Evolutionary conservation across 805 yeast genomes (phyloP).

Genomic region (Wickerhamomyces queroliae): DNA sequence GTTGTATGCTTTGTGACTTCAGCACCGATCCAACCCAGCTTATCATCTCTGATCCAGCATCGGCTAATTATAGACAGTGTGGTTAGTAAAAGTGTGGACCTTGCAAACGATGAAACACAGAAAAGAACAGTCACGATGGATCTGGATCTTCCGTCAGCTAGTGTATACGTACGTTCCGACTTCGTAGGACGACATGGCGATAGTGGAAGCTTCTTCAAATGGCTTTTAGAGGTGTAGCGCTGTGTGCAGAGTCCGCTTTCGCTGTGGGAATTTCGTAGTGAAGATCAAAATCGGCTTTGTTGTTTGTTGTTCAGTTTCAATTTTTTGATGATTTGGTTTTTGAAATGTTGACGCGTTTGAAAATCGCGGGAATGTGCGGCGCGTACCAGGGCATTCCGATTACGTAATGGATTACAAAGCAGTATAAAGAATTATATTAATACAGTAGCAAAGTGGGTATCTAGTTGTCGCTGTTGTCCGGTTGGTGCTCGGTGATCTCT

Average conservation of each 20-base stretch:
- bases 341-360: not conserved
- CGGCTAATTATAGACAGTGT: slow-evolving; percentile 43
- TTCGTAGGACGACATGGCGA: slow-evolving; percentile 26
- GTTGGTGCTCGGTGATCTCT: not conserved
- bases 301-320: not conserved
- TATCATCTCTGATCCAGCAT: slow-evolving; percentile 72
- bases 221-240: no score
- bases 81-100: slow-evolving; percentile 23
- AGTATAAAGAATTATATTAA: no score
- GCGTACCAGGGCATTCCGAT: slow-evolving; percentile 4
- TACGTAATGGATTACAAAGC: not conserved
- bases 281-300: no score
- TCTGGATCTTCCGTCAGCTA: no score
- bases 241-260: no score
- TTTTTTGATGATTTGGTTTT: slow-evolving; percentile 3
- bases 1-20: slow-evolving; percentile 44
- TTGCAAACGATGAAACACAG: not conserved
- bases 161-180: slow-evolving; percentile 51
- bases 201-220: no score
- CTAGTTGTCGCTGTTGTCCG: no score
- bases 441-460: no score
- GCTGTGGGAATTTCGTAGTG: not conserved
- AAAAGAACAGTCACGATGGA: not conserved
- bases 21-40: slow-evolving; percentile 69
- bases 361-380: slow-evolving; percentile 11